Conservation (phyloP, 768 basidiomycete genomes). For the Suillus spraguei region DNA sequence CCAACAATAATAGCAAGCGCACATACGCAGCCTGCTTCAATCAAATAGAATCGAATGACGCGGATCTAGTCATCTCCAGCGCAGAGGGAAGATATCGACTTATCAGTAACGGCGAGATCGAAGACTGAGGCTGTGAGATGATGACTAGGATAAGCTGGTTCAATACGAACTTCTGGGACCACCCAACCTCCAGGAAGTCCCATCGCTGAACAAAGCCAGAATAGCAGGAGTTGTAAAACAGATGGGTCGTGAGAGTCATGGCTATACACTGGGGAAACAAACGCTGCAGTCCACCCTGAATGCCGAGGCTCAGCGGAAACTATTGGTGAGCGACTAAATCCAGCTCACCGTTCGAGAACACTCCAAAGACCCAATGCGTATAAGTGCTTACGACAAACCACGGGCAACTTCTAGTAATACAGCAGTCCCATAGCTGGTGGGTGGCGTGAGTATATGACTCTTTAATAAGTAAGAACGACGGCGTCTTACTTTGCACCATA, state of each 20-base stretch:
- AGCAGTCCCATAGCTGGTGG: conserved; percentile 42
- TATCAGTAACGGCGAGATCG: conserved; percentile 20
- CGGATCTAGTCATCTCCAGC: neutral
- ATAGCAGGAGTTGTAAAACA: conserved; percentile 51
- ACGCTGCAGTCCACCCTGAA: conserved; percentile 56
- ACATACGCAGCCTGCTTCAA: neutral
- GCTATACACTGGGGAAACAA: conserved; percentile 48
- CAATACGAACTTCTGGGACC: conserved; percentile 28
- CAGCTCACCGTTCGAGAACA: conserved; percentile 40
- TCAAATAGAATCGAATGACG: conserved; percentile 4
- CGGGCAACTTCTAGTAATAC: conserved; percentile 34
- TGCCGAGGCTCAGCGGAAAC: conserved; percentile 12
- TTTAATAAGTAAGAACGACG: conserved; percentile 12
- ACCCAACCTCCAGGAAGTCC: conserved; percentile 34
- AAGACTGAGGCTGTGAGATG: conserved; percentile 28
- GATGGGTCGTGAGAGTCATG: conserved; percentile 46
- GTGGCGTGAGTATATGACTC: neutral
- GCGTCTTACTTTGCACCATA: conserved; percentile 55
- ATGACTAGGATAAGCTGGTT: conserved; percentile 22
- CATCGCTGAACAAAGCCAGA: conserved; percentile 61
- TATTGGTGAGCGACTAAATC: neutral
- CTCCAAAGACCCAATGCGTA: conserved; percentile 45
- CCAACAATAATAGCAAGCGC: neutral
- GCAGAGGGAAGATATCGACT: neutral
- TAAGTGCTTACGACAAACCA: conserved; percentile 49